Percentiles rank a stretch among this genome's conserved stretches.
Evolutionary conservation across 2,329 filamentous ascomycete species (phyloP).

Genomic region (Colletotrichum plurivorum): DNA sequence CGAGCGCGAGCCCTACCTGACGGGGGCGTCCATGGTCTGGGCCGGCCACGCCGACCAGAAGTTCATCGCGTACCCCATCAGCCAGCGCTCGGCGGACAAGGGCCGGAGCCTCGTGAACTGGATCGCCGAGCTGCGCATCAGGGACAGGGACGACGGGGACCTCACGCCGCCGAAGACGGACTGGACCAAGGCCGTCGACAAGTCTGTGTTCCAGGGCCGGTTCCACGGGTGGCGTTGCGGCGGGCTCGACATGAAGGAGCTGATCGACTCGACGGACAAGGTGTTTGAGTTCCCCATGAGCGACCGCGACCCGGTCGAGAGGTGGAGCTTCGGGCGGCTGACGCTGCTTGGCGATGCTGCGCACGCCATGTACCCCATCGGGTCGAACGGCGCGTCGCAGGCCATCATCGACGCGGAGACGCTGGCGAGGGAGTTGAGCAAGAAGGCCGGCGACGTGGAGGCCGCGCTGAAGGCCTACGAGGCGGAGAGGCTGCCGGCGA

Average conservation of each 20-base stretch:
- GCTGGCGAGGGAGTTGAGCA: slow-evolving; percentile 11
- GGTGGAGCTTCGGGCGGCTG: slow-evolving; percentile 41
- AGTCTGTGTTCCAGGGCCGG: slow-evolving; percentile 18
- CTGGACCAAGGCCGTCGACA: slow-evolving; percentile 27
- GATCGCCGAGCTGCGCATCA: slow-evolving; percentile 31
- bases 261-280: slow-evolving; percentile 25
- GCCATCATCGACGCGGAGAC: slow-evolving; percentile 30
- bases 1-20: slow-evolving; percentile 26
- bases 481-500: slow-evolving; percentile 20
- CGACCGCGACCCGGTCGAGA: slow-evolving; percentile 38
- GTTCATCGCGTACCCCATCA: slow-evolving; percentile 35
- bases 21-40: slow-evolving; percentile 32
- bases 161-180: slow-evolving; percentile 26
- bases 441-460: slow-evolving; percentile 4
- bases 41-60: slow-evolving; percentile 34
- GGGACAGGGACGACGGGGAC: slow-evolving; percentile 18
- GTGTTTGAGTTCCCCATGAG: slow-evolving; percentile 39
- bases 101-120: slow-evolving; percentile 33
- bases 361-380: slow-evolving; percentile 42
- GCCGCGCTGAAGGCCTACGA: slow-evolving; percentile 22
- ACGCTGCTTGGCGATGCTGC: slow-evolving; percentile 41
- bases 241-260: slow-evolving; percentile 17
- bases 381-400: slow-evolving; percentile 40
- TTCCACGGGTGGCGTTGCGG: slow-evolving; percentile 26
- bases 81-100: slow-evolving; percentile 17